A percentile compares a stretch with the other conserved stretches of the same genome.
phyloP scores from a whole-genome alignment of 192 early-diverging fungal genomes.

The Coemansia umbellata region DNA sequence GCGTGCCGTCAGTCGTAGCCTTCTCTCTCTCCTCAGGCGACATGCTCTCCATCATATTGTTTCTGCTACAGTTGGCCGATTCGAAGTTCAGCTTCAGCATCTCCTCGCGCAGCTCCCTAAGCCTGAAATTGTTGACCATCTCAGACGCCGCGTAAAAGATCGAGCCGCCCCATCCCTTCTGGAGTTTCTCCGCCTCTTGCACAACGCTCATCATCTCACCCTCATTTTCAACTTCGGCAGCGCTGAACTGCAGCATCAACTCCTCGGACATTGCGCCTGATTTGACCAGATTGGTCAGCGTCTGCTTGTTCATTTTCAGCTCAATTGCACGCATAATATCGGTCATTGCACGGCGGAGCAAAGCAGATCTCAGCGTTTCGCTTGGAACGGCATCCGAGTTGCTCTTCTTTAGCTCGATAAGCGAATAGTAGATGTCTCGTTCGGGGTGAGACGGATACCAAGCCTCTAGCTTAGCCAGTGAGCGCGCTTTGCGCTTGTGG shows the following conservation, averaged over 20 bases:
- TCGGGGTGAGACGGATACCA: slow-evolving; percentile 66
- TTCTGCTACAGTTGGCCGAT: slow-evolving; percentile 35
- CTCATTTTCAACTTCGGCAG: slow-evolving; percentile 77
- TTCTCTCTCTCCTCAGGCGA: slow-evolving; percentile 46
- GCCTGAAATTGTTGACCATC: slow-evolving; percentile 65
- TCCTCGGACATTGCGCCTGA: slow-evolving; percentile 81
- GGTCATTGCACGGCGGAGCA: slow-evolving; percentile 78
- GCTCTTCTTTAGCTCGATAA: slow-evolving; percentile 53
- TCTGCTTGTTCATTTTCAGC: slow-evolving; percentile 76
- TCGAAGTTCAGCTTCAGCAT: slow-evolving; percentile 45
- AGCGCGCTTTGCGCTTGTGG: slow-evolving; percentile 51
- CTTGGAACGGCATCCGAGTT: slow-evolving; percentile 51
- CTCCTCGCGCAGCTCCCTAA: slow-evolving; percentile 50
- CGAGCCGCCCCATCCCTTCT: slow-evolving; percentile 74
- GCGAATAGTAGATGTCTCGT: slow-evolving; percentile 62
- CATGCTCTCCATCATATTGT: slow-evolving; percentile 38
- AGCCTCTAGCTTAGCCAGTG: slow-evolving; percentile 53
- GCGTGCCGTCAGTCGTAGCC: slow-evolving; percentile 53
- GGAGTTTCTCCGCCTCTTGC: slow-evolving; percentile 76
- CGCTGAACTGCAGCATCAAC: slow-evolving; percentile 66
- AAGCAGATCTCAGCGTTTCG: slow-evolving; percentile 62
- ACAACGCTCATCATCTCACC: slow-evolving; percentile 75
- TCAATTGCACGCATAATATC: slow-evolving; percentile 70
- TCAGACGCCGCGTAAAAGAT: slow-evolving; percentile 81
- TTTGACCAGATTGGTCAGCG: slow-evolving; percentile 69